Evolutionary conservation across 192 early-diverging fungal species (phyloP).

Genomic region (Backusella circina): DNA sequence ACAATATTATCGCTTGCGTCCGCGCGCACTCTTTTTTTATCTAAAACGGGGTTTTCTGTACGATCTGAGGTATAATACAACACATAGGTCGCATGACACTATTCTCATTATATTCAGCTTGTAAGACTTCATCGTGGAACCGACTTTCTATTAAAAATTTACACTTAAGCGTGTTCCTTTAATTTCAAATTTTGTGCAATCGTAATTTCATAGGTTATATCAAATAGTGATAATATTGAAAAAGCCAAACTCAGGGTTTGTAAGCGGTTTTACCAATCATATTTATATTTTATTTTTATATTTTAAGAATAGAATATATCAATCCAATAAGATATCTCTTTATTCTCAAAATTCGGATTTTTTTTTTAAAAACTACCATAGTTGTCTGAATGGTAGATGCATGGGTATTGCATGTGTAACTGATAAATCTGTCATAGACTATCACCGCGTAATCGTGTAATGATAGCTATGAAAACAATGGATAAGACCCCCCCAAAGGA

Average conservation of each 20-base stretch:
- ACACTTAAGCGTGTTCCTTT: neutral
- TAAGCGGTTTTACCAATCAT: neutral
- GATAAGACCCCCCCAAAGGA: neutral
- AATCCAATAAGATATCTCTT: neutral
- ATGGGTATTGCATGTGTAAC: neutral
- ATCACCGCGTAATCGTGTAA: neutral
- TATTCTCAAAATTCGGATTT: neutral
- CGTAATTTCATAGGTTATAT: neutral
- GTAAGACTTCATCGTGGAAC: neutral
- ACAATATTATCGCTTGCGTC: neutral
- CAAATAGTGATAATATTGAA: neutral
- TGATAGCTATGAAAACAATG: neutral
- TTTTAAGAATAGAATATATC: neutral
- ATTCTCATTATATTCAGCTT: neutral
- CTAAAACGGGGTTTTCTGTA: neutral
- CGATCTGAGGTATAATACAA: slow-evolving; percentile 2
- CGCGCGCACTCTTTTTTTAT: slow-evolving; percentile 2
- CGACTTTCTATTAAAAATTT: neutral
- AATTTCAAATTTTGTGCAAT: neutral
- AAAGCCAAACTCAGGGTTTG: neutral
- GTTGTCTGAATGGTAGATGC: slow-evolving; percentile 3
- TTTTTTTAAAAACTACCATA: neutral
- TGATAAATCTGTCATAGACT: neutral
- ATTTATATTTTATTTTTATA: neutral
- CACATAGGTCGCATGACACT: neutral